phyloP scores from a whole-genome alignment of 2,329 filamentous ascomycete species.

The Nigrospora sphaerica region DNA sequence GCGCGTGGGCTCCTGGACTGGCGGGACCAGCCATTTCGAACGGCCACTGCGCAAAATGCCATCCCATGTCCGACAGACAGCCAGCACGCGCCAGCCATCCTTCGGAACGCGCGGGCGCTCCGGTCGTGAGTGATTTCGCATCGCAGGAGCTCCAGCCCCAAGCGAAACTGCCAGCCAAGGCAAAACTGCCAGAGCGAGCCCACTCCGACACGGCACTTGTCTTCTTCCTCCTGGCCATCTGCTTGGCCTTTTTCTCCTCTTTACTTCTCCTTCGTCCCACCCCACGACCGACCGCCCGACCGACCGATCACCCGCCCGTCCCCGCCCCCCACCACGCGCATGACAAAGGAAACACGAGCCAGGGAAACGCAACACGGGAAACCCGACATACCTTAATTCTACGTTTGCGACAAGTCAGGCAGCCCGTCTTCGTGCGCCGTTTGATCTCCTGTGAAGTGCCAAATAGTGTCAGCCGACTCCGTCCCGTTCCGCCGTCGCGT shows the following conservation, averaged over 20 bases:
- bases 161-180: conserved; percentile 26
- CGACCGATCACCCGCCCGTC: conserved; percentile 1
- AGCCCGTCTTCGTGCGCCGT: conserved; percentile 56
- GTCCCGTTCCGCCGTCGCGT: conserved; percentile 3
- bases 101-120: conserved; percentile 10
- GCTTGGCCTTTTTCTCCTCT: not conserved
- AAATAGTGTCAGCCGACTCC: conserved; percentile 15
- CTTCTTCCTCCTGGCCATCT: not conserved
- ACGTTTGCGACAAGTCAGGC: conserved; percentile 53
- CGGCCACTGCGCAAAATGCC: no score
- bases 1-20: not conserved
- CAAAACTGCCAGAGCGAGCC: not conserved
- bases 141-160: conserved; percentile 25
- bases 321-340: not conserved
- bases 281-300: not conserved
- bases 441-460: conserved; percentile 47
- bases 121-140: conserved; percentile 18
- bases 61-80: no score
- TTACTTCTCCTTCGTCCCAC: not conserved
- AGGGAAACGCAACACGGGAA: conserved; percentile 7
- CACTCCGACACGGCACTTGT: conserved; percentile 9
- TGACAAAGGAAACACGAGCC: not conserved
- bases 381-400: conserved; percentile 51
- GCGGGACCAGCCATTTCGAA: no score
- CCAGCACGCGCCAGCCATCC: not conserved